Evolutionary conservation across 768 basidiomycete species (phyloP).

Genomic region (Boletus vermiculosoides): DNA sequence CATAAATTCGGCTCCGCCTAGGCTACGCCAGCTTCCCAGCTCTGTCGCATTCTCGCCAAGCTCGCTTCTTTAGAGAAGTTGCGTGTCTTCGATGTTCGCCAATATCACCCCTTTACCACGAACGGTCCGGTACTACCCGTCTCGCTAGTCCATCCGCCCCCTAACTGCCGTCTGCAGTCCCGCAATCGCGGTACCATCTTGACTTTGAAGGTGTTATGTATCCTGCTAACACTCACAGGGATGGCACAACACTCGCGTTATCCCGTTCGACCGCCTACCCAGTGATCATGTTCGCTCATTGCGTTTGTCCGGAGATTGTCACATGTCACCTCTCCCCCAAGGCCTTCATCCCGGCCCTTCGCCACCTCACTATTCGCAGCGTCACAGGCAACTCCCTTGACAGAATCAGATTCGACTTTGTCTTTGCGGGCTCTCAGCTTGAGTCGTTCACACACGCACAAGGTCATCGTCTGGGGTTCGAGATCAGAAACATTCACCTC

Average conservation of each 20-base stretch:
- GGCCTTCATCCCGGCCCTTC: conserved; percentile 18
- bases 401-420: conserved; percentile 23
- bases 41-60: conserved; percentile 31
- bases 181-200: conserved; percentile 20
- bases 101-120: conserved; percentile 19
- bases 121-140: conserved; percentile 9
- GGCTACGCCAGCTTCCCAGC: conserved; percentile 31
- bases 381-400: conserved; percentile 39
- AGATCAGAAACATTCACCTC: conserved; percentile 37
- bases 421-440: conserved; percentile 32
- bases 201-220: conserved; percentile 41
- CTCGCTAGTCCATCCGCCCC: background rate
- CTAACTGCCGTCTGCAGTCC: conserved; percentile 14
- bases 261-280: conserved; percentile 31
- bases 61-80: conserved; percentile 28
- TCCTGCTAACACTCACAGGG: conserved; percentile 13
- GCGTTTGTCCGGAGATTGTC: conserved; percentile 38
- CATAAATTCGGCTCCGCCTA: background rate
- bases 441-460: conserved; percentile 37
- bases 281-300: conserved; percentile 27
- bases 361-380: conserved; percentile 31
- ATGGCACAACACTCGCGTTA: conserved; percentile 8
- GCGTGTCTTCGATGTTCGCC: conserved; percentile 34
- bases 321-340: conserved; percentile 21
- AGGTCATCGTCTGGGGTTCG: conserved; percentile 35